Percentiles rank a stretch among this genome's conserved stretches.
These are phyloP conservation scores for Trichosporon faecale DNA, from an alignment of 1,284 basidiomycete species.

Conservation along the genomic window DNA sequence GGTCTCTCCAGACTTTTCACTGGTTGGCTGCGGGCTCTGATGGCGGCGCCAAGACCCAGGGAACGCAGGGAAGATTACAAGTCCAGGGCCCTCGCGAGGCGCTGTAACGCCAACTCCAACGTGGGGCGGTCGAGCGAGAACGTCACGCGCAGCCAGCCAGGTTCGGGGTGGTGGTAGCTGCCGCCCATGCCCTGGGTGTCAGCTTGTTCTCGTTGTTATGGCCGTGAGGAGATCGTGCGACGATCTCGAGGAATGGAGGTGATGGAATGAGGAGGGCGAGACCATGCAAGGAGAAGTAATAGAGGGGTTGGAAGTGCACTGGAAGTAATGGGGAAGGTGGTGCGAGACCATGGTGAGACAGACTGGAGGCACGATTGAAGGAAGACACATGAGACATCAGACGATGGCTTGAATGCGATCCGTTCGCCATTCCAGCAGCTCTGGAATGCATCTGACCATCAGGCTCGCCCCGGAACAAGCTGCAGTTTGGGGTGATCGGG, in stretches of 20 bases:
- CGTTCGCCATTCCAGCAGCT: too few species aligned
- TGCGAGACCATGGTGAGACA: neutral
- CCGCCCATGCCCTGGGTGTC: slow-evolving; percentile 17
- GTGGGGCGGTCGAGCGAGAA: slow-evolving; percentile 12
- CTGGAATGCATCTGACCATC: too few species aligned
- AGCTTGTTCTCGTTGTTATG: neutral
- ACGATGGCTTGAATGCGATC: neutral
- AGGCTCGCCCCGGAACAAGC: too few species aligned
- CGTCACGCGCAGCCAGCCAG: slow-evolving; percentile 25
- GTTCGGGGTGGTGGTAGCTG: slow-evolving; percentile 16
- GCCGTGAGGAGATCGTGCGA: too few species aligned
- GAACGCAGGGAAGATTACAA: neutral
- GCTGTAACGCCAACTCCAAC: slow-evolving; percentile 12
- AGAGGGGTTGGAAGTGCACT: neutral
- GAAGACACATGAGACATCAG: neutral
- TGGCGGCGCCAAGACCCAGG: neutral
- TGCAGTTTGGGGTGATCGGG: too few species aligned
- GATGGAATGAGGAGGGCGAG: neutral
- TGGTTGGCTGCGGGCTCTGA: too few species aligned
- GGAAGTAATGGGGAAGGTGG: too few species aligned
- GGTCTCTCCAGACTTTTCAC: neutral
- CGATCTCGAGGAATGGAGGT: neutral
- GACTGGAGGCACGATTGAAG: too few species aligned
- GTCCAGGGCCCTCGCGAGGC: slow-evolving; percentile 12
- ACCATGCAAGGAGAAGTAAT: neutral